These are phyloP conservation scores for Nothophytophthora sp. DNA, from an alignment of 352 stramenopile genomes.

Conservation along the genomic window DNA sequence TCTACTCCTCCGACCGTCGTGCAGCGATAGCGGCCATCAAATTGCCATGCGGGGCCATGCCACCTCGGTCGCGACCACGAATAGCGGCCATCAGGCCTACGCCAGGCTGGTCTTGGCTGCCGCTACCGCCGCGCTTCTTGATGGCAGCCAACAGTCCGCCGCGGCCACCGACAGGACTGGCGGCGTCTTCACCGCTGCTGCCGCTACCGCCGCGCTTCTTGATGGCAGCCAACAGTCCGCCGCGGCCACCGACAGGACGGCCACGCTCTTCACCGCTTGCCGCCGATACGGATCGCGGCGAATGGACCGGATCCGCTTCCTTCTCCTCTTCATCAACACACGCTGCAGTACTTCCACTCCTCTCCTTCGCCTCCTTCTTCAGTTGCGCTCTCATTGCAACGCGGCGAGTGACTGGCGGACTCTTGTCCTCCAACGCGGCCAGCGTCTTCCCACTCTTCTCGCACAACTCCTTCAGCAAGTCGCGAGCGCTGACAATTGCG, in stretches of 20 bases:
- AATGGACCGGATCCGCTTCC: slow-evolving; percentile 26
- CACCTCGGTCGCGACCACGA: slow-evolving; percentile 40
- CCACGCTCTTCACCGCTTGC: slow-evolving; percentile 28
- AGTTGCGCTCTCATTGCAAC: slow-evolving; percentile 75
- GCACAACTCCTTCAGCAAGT: slow-evolving; percentile 63
- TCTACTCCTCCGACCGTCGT: slow-evolving; percentile 61
- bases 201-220: slow-evolving; percentile 43
- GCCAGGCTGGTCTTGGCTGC: slow-evolving; percentile 29
- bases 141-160: slow-evolving; percentile 75
- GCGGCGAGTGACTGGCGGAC: slow-evolving; percentile 47
- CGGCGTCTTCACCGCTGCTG: slow-evolving; percentile 39
- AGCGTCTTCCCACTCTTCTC: slow-evolving; percentile 63
- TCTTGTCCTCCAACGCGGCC: slow-evolving; percentile 67
- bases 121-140: slow-evolving; percentile 35
- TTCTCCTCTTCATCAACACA: slow-evolving; percentile 39
- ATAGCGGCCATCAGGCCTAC: slow-evolving; percentile 65
- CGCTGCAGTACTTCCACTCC: slow-evolving; percentile 42
- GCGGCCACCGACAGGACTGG: slow-evolving; percentile 38
- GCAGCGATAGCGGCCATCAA: slow-evolving; percentile 60
- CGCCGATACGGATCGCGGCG: slow-evolving; percentile 58
- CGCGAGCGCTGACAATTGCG: slow-evolving; percentile 60
- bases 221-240: slow-evolving; percentile 60
- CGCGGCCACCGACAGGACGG: slow-evolving; percentile 39
- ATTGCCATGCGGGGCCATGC: slow-evolving; percentile 37
- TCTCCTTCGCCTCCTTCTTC: slow-evolving; percentile 88